Evolutionary conservation across 345 rosid genomes (phyloP).

Genomic region (Syzygium oleosum): DNA sequence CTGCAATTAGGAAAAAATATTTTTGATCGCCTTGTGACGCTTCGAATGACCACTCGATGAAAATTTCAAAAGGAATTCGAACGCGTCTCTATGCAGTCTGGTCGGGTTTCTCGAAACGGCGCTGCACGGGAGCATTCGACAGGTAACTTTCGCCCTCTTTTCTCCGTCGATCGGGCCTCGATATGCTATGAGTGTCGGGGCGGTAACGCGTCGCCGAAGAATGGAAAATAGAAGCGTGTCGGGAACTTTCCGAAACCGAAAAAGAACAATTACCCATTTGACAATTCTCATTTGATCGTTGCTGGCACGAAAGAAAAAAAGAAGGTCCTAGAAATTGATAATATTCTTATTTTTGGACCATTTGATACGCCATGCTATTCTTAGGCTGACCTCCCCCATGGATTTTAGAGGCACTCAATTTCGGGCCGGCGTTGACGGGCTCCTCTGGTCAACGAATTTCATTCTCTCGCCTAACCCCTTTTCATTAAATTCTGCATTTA

Average conservation of each 20-base stretch:
- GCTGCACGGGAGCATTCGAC: fast-evolving
- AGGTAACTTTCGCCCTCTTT: background rate
- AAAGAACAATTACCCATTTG: background rate
- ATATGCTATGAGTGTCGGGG: fast-evolving
- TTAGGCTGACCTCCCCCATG: background rate
- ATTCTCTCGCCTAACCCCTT: background rate
- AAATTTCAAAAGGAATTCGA: background rate
- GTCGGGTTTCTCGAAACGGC: fast-evolving
- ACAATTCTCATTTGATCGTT: background rate
- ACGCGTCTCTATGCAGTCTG: fast-evolving
- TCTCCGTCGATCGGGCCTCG: background rate
- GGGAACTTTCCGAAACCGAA: background rate
- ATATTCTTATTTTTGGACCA: background rate
- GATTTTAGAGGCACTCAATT: background rate
- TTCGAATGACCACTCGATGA: background rate
- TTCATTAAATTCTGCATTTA: background rate
- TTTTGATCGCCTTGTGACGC: background rate
- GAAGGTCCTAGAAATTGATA: background rate
- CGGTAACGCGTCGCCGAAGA: background rate
- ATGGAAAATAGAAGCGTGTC: background rate
- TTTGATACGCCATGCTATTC: background rate
- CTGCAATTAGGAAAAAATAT: background rate
- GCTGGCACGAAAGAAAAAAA: background rate
- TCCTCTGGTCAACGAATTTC: background rate
- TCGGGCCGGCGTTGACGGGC: background rate